These are phyloP conservation scores for Arthrobotrys sinensis DNA, from an alignment of 2,329 filamentous ascomycete genomes.

Conservation along the genomic window DNA sequence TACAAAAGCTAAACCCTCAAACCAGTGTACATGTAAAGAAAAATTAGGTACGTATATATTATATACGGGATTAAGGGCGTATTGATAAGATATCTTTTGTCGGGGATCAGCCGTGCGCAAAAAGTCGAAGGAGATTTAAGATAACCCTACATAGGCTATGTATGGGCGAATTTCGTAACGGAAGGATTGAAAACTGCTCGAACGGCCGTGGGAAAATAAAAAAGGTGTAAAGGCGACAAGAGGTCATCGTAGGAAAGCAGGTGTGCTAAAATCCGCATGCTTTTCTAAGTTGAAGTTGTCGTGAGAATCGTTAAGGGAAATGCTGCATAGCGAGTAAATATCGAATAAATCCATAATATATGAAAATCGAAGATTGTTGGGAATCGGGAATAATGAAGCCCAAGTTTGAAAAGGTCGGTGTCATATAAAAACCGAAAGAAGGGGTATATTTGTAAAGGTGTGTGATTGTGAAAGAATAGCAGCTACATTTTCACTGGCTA, in stretches of 20 bases:
- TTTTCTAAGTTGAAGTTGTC: slow-evolving; percentile 49
- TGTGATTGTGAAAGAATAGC: too few species aligned
- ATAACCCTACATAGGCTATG: slow-evolving; percentile 44
- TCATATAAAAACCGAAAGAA: not conserved
- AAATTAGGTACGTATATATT: slow-evolving; percentile 42
- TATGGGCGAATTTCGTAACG: slow-evolving; percentile 9
- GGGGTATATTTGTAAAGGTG: not conserved
- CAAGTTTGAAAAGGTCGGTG: not conserved
- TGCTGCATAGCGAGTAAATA: slow-evolving; percentile 22
- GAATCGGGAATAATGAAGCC: not conserved
- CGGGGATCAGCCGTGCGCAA: not conserved
- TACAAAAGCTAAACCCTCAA: slow-evolving; percentile 21
- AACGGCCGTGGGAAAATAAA: slow-evolving; percentile 20
- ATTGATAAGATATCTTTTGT: not conserved
- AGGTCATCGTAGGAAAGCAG: slow-evolving; percentile 43
- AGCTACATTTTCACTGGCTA: not conserved
- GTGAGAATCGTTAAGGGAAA: slow-evolving; percentile 34
- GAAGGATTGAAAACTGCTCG: slow-evolving; percentile 21
- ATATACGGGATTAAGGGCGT: slow-evolving; percentile 38
- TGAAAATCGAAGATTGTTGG: slow-evolving; percentile 7
- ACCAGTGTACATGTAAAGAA: not conserved
- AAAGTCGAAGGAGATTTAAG: not conserved
- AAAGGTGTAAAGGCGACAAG: slow-evolving; percentile 38
- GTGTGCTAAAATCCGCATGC: slow-evolving; percentile 26
- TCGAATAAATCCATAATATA: slow-evolving; percentile 16